Evolutionary conservation across 495 filamentous ascomycete genomes (phyloP).

Genomic region (Beverwykella pulmonaria): DNA sequence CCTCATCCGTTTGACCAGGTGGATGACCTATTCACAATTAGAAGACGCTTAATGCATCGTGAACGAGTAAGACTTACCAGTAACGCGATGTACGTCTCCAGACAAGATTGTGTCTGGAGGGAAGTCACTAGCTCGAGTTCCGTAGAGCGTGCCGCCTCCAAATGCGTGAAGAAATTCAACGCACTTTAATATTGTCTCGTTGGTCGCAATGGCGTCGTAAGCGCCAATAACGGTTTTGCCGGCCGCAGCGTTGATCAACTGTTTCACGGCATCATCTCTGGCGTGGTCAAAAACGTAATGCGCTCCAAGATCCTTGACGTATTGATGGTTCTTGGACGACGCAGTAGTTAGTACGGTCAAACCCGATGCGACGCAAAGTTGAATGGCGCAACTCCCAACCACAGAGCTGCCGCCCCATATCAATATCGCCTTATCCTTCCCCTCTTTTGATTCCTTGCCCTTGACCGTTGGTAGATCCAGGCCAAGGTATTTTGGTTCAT

Average conservation of each 20-base stretch:
- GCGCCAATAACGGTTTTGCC: conserved; percentile 18
- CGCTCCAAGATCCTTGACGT: conserved; percentile 39
- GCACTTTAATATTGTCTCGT: conserved; percentile 15
- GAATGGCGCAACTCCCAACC: conserved; percentile 41
- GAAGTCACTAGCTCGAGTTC: not conserved
- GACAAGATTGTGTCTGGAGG: not conserved
- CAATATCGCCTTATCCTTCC: conserved; percentile 39
- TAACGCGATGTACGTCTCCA: conserved; percentile 5
- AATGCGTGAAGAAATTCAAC: conserved; percentile 22
- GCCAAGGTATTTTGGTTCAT: conserved; percentile 46
- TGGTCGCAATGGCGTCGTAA: conserved; percentile 29
- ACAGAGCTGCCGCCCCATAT: conserved; percentile 44
- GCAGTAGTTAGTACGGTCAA: conserved; percentile 40
- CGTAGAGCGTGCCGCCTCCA: conserved; percentile 31
- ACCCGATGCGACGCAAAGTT: conserved; percentile 36
- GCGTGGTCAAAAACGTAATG: conserved; percentile 40
- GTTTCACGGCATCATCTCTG: conserved; percentile 39
- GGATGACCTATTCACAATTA: not conserved
- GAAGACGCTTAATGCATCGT: not conserved
- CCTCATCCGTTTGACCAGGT: not conserved
- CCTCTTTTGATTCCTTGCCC: conserved; percentile 31
- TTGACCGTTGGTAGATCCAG: conserved; percentile 32
- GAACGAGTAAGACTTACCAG: conserved; percentile 1
- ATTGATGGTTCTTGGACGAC: conserved; percentile 37
- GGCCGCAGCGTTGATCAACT: conserved; percentile 40